Base-by-base conservation (phyloP, 2,329 filamentous ascomycete genomes). In the Verticillium klebahnii region DNA sequence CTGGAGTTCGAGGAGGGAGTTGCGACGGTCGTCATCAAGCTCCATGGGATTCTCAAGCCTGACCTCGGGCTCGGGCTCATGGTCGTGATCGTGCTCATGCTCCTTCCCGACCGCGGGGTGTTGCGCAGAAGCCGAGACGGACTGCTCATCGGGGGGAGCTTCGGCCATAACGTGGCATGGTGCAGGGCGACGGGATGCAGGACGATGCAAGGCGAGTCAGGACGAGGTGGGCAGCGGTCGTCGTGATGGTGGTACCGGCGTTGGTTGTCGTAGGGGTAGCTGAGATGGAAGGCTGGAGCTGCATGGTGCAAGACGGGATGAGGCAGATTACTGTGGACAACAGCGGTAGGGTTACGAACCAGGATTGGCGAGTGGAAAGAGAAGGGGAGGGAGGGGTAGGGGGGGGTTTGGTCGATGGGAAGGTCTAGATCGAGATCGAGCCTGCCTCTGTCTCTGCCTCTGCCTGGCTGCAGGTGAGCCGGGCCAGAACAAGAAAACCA, bases 21-120 rank as follows among this genome's bases (percentile, higher is more conserved):
- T 63, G 34, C 32, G 17, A 15, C 56, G 34, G 23, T 58, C 56
- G 11, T 29, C 36, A 15, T 58, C 56, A 19, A 58, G 34, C 15
- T 58, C 34, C 23, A 25, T 12, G 11, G 19, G 45, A 89, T 87
- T 2, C 90, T 89, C 68, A 94, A 91, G 0, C 12, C 8, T 12
- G 45, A 23, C 11, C 19, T 23, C 45, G 8, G 2, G 45, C 9
- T 25, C 9, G 45, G 45, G 9, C 8, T 23, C 7, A 25, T 14
- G 8, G 8, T 52, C 45, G 19, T 52, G 6, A 5, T 52, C 34
- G 11, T 36, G 2, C 9, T 14, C 34, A 14, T 36, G 34, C 34
- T 36, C 34, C 9, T 36, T 14, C 9, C 34, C 34, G 34, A 36
- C 9, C 34, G 34, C 34, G 34, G 14, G 14, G 9, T 36, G 9